Evolutionary conservation across 441 rosid genomes (phyloP).

Genomic region (Caryocar brasiliense): DNA sequence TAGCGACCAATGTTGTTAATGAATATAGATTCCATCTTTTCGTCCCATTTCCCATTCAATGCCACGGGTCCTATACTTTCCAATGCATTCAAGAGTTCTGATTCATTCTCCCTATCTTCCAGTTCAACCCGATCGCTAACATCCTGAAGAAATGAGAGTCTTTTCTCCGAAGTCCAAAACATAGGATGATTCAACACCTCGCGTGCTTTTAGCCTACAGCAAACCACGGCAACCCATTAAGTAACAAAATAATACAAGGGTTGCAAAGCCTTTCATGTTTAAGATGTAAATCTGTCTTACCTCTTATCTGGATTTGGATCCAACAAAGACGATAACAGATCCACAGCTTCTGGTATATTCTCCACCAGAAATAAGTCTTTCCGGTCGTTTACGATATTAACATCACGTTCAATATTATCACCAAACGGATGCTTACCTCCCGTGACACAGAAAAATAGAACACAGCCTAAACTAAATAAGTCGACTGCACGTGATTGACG

Average conservation of each 20-base stretch:
- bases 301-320: conserved; percentile 62
- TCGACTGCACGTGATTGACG: conserved; percentile 81
- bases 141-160: conserved; percentile 77
- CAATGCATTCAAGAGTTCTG: conserved; percentile 53
- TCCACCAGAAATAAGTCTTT: conserved; percentile 86
- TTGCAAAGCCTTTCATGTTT: neutral
- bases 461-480: conserved; percentile 86
- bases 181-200: conserved; percentile 64
- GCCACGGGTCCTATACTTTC: conserved; percentile 58
- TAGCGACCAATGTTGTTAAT: conserved; percentile 65
- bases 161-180: conserved; percentile 65
- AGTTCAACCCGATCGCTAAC: conserved; percentile 73
- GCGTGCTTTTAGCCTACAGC: conserved; percentile 54
- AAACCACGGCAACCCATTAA: neutral
- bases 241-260: too few species aligned
- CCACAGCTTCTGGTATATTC: conserved; percentile 76
- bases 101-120: conserved; percentile 60
- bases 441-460: conserved; percentile 71
- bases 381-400: conserved; percentile 63
- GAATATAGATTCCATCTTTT: conserved; percentile 62
- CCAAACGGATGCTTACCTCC: conserved; percentile 85
- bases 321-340: conserved; percentile 58
- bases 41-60: conserved; percentile 75
- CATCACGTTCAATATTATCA: conserved; percentile 63
- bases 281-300: conserved; percentile 18